Evolutionary conservation across 495 filamentous ascomycete genomes (phyloP), one percentile per base, ranked within the genome.

Genomic region (Penicillium manginii): DNA sequence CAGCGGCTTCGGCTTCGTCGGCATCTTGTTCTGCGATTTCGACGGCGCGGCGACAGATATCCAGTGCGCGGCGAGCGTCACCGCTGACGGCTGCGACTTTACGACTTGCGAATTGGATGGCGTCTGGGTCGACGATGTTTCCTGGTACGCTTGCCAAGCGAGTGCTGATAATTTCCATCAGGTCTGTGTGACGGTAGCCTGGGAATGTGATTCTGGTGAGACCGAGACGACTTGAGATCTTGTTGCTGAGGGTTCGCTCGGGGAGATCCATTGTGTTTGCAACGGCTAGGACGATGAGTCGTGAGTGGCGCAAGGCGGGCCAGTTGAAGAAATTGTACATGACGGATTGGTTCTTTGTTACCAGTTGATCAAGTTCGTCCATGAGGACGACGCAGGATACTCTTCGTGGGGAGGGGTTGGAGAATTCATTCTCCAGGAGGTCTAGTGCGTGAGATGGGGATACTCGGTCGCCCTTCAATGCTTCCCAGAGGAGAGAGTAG

Each of bases 281-380:
- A 10, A 99, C 96, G 8, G 96, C 96, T 1, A 99, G 83, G 12
- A 99, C 96, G 68, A 98, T 97, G 33, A 99, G 81, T 46, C 92
- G 84, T 29, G 90, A 94, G 69, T 99, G 91, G 33, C 90, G 85
- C 18, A 97, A 83, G 18, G 88, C 87, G n/a, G 96, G 96, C 96
- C 96, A 99, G 67, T 99, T 99, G 84, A 99, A 99, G 74, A 99
- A 99, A 69, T 99, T 99, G 78, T 99, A 99, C 96, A 99, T 99
- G 68, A 99, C 96, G 23, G 90, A 91, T 64, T 99, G 96, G 67
- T 94, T 97, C 58, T 91, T 93, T 19, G 96, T 99, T 2, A 97
- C 96, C 4, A 99, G 84, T 69, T 99, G 96, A 74, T 99, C 96
- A 40, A 99, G 83, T 76, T 99, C 96, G 67, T 99, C 96, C 96